Conservation (phyloP, 2,329 filamentous ascomycete species). For the Verticillium nubilum region DNA sequence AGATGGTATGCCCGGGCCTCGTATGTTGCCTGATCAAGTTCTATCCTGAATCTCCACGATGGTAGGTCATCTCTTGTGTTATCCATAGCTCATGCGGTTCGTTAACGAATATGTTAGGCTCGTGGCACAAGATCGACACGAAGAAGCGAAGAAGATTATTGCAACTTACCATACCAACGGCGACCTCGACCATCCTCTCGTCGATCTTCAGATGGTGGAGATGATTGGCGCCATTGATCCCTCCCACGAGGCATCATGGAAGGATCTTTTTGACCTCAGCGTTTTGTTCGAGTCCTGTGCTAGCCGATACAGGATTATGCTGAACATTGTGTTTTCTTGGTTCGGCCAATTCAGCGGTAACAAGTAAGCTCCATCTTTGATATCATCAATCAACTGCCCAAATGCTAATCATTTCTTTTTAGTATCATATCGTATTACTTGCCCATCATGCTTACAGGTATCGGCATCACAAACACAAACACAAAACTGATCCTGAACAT, state of each 20-base stretch:
- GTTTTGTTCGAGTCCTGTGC: slow-evolving; percentile 28
- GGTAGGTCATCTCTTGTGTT: slow-evolving; percentile 1
- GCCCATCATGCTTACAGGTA: slow-evolving; percentile 30
- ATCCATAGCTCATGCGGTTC: too few relatives aligned
- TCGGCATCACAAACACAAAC: slow-evolving; percentile 31
- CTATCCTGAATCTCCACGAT: slow-evolving; percentile 28
- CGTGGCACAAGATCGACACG: not conserved
- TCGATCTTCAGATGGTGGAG: slow-evolving; percentile 32
- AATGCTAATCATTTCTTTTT: slow-evolving; percentile 2
- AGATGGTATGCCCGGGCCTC: slow-evolving; percentile 24
- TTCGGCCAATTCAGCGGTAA: slow-evolving; percentile 33
- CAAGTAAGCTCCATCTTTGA: slow-evolving; percentile 18
- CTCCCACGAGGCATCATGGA: slow-evolving; percentile 27
- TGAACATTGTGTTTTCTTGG: slow-evolving; percentile 26
- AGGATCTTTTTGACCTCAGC: slow-evolving; percentile 38
- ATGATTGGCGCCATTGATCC: slow-evolving; percentile 15
- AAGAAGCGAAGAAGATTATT: slow-evolving; percentile 12
- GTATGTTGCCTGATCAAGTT: slow-evolving; percentile 24
- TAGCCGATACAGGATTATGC: slow-evolving; percentile 27
- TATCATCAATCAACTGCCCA: not conserved
- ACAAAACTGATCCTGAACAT: slow-evolving; percentile 33
- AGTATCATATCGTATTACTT: slow-evolving; percentile 32
- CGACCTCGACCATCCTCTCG: slow-evolving; percentile 30
- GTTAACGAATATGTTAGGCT: not conserved
- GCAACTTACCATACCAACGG: slow-evolving; percentile 32